These are phyloP conservation scores for Symbiodinium natans DNA, from an alignment of 73 alveolate genomes.

Conservation along the genomic window DNA sequence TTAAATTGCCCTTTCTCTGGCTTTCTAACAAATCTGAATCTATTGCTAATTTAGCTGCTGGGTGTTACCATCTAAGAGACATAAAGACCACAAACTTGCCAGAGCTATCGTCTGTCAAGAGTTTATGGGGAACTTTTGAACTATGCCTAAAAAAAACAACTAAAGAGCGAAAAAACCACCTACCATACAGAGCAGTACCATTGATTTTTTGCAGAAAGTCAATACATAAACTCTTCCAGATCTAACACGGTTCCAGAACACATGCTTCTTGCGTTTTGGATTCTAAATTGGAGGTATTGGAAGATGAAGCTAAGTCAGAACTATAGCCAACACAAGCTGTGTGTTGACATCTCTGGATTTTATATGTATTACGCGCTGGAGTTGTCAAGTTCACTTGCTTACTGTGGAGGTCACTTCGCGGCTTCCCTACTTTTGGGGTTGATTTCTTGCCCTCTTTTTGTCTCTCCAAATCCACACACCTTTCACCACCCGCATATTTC, in stretches of 20 bases:
- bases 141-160: neutral
- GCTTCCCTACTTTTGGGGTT: too few relatives aligned
- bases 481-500: too few relatives aligned
- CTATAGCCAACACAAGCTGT: too few relatives aligned
- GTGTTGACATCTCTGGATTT: too few relatives aligned
- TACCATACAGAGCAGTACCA: neutral
- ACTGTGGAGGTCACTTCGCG: too few relatives aligned
- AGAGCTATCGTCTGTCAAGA: neutral
- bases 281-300: too few relatives aligned
- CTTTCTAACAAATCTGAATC: neutral
- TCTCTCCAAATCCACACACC: too few relatives aligned
- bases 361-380: too few relatives aligned
- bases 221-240: neutral
- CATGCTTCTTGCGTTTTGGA: too few relatives aligned
- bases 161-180: slow-evolving; percentile 2
- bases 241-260: neutral
- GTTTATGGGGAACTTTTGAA: neutral
- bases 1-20: neutral
- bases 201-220: neutral
- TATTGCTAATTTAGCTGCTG: slow-evolving; percentile 1
- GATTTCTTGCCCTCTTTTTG: too few relatives aligned
- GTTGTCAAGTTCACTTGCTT: too few relatives aligned
- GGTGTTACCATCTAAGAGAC: neutral
- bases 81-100: neutral
- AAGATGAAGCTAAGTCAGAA: too few relatives aligned